Evolutionary conservation across 306 rosid species (phyloP), one percentile per base, ranked within the genome.

Genomic region (Quercus parvula): DNA sequence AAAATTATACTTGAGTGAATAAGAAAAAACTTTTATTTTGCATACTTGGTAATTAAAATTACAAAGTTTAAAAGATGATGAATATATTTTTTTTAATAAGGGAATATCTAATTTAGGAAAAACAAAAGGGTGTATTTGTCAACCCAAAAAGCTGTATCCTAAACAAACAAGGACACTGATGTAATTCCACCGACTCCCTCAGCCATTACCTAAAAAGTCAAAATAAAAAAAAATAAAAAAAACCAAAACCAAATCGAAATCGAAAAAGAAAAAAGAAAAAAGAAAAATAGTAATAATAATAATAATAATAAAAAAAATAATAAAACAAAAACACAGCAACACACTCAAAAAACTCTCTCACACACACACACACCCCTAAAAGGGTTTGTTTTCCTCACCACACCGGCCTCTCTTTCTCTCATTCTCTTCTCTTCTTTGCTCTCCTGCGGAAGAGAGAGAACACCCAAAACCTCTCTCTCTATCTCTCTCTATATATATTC

Each of bases 391-490:
- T 79, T 84, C 56, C 82, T 54, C 72, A 73, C 63, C 76, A 66
- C 64, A 66, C 70, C 85, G 67, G 82, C 31, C 83, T 8, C 83
- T 71, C 77, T 73, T 71, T 81, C 78, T 73, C 84, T 75, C 84
- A 41, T 86, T 82, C 75, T 74, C 56, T 73, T 63, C 92, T 84
- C 92, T 87, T 82, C 86, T 77, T 75, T 75, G 81, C 92, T 78
- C 80, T 63, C 84, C 68, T 71, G 85, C 87, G 74, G 89, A 89
- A 87, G 92, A 91, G 93, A 91, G 92, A 91, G 96, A 87, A 87
- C 84, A 82, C 84, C 79, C 25, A 79, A 31, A 75, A 35, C 73
- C 66, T 31, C 74, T 17, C 62, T 84, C 75, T 74, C 62, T 18
- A 3, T 56, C 46, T 41, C 46, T 41, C 46, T 41, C 7, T 41